Base-by-base conservation (phyloP, 208 protist genomes). In the Wallacemonas sp. region DNA sequence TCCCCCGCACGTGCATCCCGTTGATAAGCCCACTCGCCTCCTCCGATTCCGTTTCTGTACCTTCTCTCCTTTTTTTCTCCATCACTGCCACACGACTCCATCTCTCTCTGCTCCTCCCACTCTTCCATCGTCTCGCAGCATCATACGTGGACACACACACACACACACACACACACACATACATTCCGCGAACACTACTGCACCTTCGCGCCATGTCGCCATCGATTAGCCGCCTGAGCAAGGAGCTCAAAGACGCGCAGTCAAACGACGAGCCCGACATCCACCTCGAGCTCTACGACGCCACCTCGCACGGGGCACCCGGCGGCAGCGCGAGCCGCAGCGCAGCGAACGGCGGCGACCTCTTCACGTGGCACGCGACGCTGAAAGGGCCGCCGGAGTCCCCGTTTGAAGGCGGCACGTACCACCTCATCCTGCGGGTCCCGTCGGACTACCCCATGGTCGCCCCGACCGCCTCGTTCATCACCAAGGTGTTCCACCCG, bases 401-500 rank as follows among this genome's bases (percentile, higher is more conserved):
- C 0, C 87, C 90, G 0, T 98, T 86, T 55, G 89, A 78, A 23
- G 87, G 85, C 6, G 90, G 87, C 41, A 30, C 54, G 3, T 98
- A 92, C 69, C 44, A 65, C 16, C 58, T 98, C 3, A 56, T 81
- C 16, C 47, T 98, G 26, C 66, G 66, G 3, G 75, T 96, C 8
- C 85, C 94, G 2, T 65, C 77, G 17, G 84, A 95, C 24, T 98
- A 98, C 67, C 94, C 94, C 6, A 89, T 98, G 65, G 72, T 85
- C 1, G 85, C 94, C 0, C 92, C 92, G 2, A 78, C 70, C 9
- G 90, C 89, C 0, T 26, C 61, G 24, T 98, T 98, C 65, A 27
- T 80, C 21, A 96, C 88, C 0, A 87, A 86, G 23, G 83, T 98
- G 26, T 98, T 97, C 61, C 94, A 98, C 65, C 92, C 92, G 0